Evolutionary conservation across 441 rosid genomes (phyloP).

Genomic region (Erysimum cheiri): DNA sequence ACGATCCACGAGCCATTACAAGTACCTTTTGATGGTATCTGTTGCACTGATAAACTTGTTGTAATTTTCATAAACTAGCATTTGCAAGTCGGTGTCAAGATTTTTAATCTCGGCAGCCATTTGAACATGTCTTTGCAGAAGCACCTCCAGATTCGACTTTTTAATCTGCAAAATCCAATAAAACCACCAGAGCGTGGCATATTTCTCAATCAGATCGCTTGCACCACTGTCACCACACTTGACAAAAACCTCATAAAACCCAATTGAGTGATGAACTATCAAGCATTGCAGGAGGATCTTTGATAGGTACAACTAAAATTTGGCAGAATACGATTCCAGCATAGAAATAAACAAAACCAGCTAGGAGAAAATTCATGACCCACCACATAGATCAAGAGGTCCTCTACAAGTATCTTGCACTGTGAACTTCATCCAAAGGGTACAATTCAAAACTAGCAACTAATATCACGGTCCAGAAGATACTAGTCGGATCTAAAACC

Average conservation of each 20-base stretch:
- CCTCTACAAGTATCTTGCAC: slow-evolving; percentile 10
- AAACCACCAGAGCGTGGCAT: slow-evolving; percentile 19
- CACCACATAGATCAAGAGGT: slow-evolving; percentile 9
- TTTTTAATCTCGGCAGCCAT: slow-evolving; percentile 99
- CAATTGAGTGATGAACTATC: slow-evolving; percentile 11
- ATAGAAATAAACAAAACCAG: not conserved
- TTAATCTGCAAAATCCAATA: slow-evolving; percentile 59
- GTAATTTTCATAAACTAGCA: slow-evolving; percentile 94
- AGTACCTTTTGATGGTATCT: slow-evolving; percentile 91
- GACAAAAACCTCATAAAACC: slow-evolving; percentile 26
- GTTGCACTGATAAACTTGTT: slow-evolving; percentile 97
- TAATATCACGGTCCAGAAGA: slow-evolving; percentile 17
- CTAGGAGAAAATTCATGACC: not conserved
- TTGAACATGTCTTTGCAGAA: slow-evolving; percentile 88
- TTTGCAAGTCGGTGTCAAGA: slow-evolving; percentile 97
- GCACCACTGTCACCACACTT: slow-evolving; percentile 2
- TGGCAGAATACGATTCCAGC: not conserved
- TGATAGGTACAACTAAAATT: slow-evolving; percentile 14
- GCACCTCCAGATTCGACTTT: slow-evolving; percentile 84
- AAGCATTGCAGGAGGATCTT: slow-evolving; percentile 16
- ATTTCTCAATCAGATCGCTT: slow-evolving; percentile 24
- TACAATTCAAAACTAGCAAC: slow-evolving; percentile 20
- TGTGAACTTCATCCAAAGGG: slow-evolving; percentile 12
- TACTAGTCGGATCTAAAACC: slow-evolving; percentile 16
- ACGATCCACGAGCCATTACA: slow-evolving; percentile 14